Percentiles rank a stretch among this genome's conserved stretches.
These are phyloP conservation scores for Ceratobasidium sp. DNA, from an alignment of 1,284 basidiomycete genomes.

Conservation along the genomic window DNA sequence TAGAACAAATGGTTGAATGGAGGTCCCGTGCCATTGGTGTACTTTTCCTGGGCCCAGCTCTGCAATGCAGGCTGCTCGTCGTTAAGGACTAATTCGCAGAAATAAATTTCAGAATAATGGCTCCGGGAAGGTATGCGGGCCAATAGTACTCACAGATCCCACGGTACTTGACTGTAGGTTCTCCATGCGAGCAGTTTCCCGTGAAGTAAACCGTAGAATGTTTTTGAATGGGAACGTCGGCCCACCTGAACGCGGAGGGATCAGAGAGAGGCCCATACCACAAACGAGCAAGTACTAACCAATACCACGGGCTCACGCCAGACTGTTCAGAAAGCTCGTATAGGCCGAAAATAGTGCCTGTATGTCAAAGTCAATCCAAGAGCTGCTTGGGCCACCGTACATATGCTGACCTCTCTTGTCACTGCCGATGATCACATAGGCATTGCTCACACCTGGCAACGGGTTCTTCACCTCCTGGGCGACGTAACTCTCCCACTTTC, in stretches of 20 bases:
- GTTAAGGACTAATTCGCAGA: constrained; percentile 60
- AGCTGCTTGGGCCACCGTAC: constrained; percentile 11
- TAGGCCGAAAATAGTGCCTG: constrained; percentile 71
- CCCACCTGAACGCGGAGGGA: constrained; percentile 49
- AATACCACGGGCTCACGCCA: constrained; percentile 58
- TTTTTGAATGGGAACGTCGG: constrained; percentile 64
- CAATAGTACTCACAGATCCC: constrained; percentile 62
- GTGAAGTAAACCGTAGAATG: constrained; percentile 63
- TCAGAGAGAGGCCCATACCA: not conserved
- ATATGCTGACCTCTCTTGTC: constrained; percentile 68
- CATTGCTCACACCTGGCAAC: constrained; percentile 68
- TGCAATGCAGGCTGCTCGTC: constrained; percentile 75
- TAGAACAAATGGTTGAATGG: constrained; percentile 79
- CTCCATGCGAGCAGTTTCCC: constrained; percentile 71
- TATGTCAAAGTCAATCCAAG: not conserved
- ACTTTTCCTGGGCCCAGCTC: constrained; percentile 70
- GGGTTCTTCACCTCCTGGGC: constrained; percentile 68
- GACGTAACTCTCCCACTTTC: constrained; percentile 75
- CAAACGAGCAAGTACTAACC: constrained; percentile 18
- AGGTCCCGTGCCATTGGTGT: constrained; percentile 73
- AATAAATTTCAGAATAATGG: not conserved
- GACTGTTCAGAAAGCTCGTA: constrained; percentile 82
- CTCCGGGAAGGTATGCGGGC: not conserved
- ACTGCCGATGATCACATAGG: constrained; percentile 75
- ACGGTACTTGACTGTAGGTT: constrained; percentile 78